Percentiles rank a stretch among this genome's conserved stretches.
phyloP scores from a whole-genome alignment of 2,329 filamentous ascomycete genomes.

The Cladosporium colombiae region DNA sequence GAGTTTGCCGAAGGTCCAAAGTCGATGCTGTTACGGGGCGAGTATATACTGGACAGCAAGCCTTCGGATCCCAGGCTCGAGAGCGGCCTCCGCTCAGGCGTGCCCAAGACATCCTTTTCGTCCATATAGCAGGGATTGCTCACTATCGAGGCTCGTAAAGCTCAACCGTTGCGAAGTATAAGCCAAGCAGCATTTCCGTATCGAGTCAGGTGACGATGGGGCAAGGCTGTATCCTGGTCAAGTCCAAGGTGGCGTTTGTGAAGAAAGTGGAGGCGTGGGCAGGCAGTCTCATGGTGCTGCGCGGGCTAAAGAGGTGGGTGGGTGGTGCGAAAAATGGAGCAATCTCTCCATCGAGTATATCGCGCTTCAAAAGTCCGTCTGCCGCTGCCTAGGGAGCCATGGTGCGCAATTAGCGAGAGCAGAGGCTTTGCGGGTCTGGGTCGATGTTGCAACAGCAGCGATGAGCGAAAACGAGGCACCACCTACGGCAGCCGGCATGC shows the following conservation, averaged over 20 bases:
- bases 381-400: slow-evolving; percentile 6
- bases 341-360: slow-evolving; percentile 2
- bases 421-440: slow-evolving; percentile 8
- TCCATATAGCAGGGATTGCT: slow-evolving; percentile 28
- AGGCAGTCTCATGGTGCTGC: slow-evolving; percentile 7
- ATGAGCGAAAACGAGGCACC: neutral
- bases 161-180: slow-evolving; percentile 5
- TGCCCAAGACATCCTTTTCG: slow-evolving; percentile 28
- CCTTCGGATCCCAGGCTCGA: slow-evolving; percentile 27
- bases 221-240: slow-evolving; percentile 1
- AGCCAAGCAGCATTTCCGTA: slow-evolving; percentile 12
- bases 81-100: slow-evolving; percentile 32
- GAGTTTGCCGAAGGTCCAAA: neutral
- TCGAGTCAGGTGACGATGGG: neutral
- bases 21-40: slow-evolving; percentile 12
- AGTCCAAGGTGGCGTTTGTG: slow-evolving; percentile 17
- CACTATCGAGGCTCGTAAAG: neutral
- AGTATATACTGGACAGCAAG: slow-evolving; percentile 1
- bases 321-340: neutral
- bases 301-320: neutral
- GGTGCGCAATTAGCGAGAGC: slow-evolving; percentile 1
- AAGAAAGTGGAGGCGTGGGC: slow-evolving; percentile 14
- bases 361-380: neutral
- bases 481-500: neutral
- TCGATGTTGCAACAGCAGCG: neutral